Evolutionary conservation across 371 early-diverging fungal species (phyloP), one percentile per base, ranked within the genome.

Genomic region (Funneliformis caledonium): DNA sequence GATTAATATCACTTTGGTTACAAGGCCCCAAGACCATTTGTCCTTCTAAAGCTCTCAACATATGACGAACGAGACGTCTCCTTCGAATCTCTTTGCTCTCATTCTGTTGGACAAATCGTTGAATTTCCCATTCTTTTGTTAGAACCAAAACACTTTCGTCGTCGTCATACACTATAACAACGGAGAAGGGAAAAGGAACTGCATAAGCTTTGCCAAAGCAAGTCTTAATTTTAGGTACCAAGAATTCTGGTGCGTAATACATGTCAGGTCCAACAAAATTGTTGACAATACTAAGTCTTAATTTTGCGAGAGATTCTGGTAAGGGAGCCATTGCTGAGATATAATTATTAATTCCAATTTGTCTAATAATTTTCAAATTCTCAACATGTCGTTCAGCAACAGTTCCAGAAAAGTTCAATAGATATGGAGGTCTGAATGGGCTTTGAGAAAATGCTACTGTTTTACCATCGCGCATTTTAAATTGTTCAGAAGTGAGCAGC

Each of bases 81-180:
- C 88, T 82, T 33, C 79, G 70, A 26, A 91, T 84, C 52, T 83
- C 84, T 0, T 85, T 82, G 56, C 86, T 85, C 64, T 83, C 77
- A 72, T 91, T 91, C 79, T 88, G 88, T 69, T 83, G 80, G 42
- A 91, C 78, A 59, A 87, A 91, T 56, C 86, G 69, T 37, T 81
- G 83, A 80, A 90, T 76, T 47, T 89, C 90, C 31, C 81, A 82
- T 76, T 88, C 87, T 31, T 86, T 83, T 50, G 84, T 83, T 2
- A 91, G 81, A 4, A 86, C 84, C 9, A 88, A 85, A 3, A 91
- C 85, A 4, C 83, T 84, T 12, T 89, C 88, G 16, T 87, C 87
- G 60, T 91, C 91, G 80, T 91, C 91, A 82, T 91, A 91, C 2
- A 89, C 86, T 81, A 91, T 86, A 45, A 89, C 89, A 42, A 91